These are phyloP conservation scores for Colletotrichum truncatum DNA, from an alignment of 2,329 filamentous ascomycete species.

Conservation along the genomic window DNA sequence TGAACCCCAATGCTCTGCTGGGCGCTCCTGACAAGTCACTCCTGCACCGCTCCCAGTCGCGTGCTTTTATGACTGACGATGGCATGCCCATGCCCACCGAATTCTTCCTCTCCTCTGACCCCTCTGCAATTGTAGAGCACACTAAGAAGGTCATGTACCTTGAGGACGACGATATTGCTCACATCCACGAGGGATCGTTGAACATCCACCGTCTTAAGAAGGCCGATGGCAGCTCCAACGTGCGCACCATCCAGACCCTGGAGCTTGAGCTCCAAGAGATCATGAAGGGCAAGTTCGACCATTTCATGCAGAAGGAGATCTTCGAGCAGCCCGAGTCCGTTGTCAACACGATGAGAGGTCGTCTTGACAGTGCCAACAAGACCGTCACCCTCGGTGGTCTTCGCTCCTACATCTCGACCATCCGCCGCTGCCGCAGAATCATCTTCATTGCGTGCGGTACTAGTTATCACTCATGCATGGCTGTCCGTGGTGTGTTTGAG, in stretches of 20 bases:
- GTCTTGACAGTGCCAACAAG: constrained; percentile 93
- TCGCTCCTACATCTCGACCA: constrained; percentile 95
- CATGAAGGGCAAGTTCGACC: constrained; percentile 99
- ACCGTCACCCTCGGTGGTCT: constrained; percentile 95
- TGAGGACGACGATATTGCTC: constrained; percentile 98
- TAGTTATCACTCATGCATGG: constrained; percentile 99
- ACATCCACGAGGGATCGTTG: constrained; percentile 98
- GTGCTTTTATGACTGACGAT: constrained; percentile 98
- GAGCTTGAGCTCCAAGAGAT: constrained; percentile 99
- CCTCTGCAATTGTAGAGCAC: constrained; percentile 98
- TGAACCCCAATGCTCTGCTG: constrained; percentile 75
- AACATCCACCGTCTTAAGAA: constrained; percentile 99
- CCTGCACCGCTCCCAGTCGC: constrained; percentile 96
- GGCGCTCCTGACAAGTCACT: constrained; percentile 97
- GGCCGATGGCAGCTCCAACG: constrained; percentile 95
- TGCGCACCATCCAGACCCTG: constrained; percentile 97
- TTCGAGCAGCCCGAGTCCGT: constrained; percentile 99
- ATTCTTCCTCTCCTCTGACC: constrained; percentile 99
- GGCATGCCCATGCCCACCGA: constrained; percentile 97
- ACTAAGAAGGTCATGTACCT: constrained; percentile 99
- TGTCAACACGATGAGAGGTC: constrained; percentile 99
- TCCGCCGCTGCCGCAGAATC: constrained; percentile 94
- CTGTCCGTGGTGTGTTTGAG: constrained; percentile 96
- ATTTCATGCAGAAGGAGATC: constrained; percentile 99
- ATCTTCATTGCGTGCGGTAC: constrained; percentile 99